Percentiles rank a stretch among this genome's conserved stretches.
Evolutionary conservation across 139 green algal species (phyloP).

Genomic region (Parachlorella kessleri): DNA sequence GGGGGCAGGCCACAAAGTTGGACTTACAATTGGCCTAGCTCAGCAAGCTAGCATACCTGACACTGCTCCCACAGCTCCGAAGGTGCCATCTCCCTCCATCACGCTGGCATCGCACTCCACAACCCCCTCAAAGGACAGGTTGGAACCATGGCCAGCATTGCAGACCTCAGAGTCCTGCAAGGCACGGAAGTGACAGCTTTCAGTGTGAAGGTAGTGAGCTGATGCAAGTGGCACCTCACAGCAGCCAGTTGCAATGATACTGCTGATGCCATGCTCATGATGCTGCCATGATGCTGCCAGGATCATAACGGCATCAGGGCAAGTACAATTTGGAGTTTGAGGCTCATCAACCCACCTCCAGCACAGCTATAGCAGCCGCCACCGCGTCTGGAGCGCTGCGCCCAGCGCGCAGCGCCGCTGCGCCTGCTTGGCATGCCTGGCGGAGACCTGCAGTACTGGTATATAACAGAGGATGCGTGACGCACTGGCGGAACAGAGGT

Average conservation of each 20-base stretch:
- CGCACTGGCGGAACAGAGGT: too few relatives aligned
- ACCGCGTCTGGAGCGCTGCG: conserved; percentile 46
- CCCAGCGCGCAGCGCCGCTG: conserved; percentile 29
- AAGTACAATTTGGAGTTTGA: not conserved
- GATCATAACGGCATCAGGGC: not conserved
- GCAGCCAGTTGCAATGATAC: too few relatives aligned
- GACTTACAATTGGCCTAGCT: not conserved
- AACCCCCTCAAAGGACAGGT: conserved; percentile 65
- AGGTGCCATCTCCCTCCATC: conserved; percentile 63
- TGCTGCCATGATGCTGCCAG: not conserved
- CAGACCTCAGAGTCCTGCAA: conserved; percentile 63
- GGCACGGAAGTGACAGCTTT: not conserved
- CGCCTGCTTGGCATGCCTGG: conserved; percentile 46
- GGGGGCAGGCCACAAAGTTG: not conserved
- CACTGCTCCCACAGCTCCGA: conserved; percentile 75
- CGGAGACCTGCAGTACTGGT: conserved; percentile 45
- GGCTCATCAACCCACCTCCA: conserved; percentile 53
- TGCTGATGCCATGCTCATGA: too few relatives aligned
- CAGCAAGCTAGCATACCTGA: conserved; percentile 43
- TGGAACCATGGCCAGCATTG: conserved; percentile 82
- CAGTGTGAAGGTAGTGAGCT: not conserved
- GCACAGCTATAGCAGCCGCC: conserved; percentile 44
- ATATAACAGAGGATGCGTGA: too few relatives aligned
- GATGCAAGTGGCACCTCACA: not conserved
- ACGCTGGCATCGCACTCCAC: conserved; percentile 86